These are phyloP conservation scores for Suillus paluster DNA, from an alignment of 768 basidiomycete genomes.

Conservation along the genomic window DNA sequence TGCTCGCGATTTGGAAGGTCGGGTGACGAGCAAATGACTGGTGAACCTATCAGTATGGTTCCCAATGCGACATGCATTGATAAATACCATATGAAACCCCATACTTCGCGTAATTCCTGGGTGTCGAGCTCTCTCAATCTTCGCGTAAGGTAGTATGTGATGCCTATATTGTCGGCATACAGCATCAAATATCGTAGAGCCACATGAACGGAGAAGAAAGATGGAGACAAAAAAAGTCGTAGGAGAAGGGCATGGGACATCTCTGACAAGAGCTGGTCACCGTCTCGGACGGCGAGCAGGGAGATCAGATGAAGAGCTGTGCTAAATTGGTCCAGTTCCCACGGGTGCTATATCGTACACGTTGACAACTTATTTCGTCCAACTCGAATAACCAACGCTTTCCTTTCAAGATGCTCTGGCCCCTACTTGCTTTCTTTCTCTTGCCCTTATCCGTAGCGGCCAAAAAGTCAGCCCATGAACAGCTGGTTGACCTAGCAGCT, in stretches of 20 bases:
- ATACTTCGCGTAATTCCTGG: constrained; percentile 79
- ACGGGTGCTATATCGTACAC: constrained; percentile 10
- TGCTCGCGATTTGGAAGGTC: constrained; percentile 89
- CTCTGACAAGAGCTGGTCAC: constrained; percentile 22
- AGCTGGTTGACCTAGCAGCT: constrained; percentile 71
- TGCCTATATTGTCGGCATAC: constrained; percentile 88
- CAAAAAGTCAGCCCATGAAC: constrained; percentile 43
- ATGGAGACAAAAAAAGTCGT: constrained; percentile 88
- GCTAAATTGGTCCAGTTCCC: constrained; percentile 8
- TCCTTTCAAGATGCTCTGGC: constrained; percentile 20
- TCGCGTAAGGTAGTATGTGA: constrained; percentile 86
- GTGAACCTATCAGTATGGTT: constrained; percentile 19
- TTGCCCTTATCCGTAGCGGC: constrained; percentile 38
- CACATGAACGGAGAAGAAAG: constrained; percentile 93
- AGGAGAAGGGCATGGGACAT: constrained; percentile 86
- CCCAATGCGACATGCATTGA: constrained; percentile 7
- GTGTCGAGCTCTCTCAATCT: constrained; percentile 71
- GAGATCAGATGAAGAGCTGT: too few species aligned
- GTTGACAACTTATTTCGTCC: constrained; percentile 6
- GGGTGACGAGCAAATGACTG: constrained; percentile 93
- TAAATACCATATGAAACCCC: constrained; percentile 86
- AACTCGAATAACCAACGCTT: background rate
- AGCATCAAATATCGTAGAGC: constrained; percentile 85
- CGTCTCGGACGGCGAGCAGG: constrained; percentile 16
- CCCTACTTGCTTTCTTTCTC: constrained; percentile 36